Evolutionary conservation across 495 filamentous ascomycete genomes (phyloP), one percentile per base, ranked within the genome.

Genomic region (Bombardia bombarda): DNA sequence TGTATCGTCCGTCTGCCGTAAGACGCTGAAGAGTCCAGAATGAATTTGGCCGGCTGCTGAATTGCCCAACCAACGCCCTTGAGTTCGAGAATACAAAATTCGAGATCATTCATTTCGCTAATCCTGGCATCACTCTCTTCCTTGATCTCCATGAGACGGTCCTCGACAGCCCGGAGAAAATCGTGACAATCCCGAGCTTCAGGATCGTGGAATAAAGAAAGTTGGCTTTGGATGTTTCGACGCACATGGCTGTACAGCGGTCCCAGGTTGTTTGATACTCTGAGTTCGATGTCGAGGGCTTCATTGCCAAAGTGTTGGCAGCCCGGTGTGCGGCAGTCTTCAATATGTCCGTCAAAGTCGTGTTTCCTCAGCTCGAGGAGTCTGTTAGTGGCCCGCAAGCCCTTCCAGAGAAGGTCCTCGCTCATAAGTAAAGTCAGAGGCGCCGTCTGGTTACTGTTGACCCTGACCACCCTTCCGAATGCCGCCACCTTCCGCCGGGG

Each of bases 211-310:
- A 69, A 71, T 16, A 71, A 47, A 9, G 53, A 49, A 23, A 66
- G 58, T n/a, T 39, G 63, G 57, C 60, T 63, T 32, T 44, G 55
- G 32, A 69, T 57, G n/a, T 46, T 56, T 23, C 62, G 55, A 19
- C 58, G 51, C 18, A 69, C 32, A 19, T 60, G 52, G 28, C 46
- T 49, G 39, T 64, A 65, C 7, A 48, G 24, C 3, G 67, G 64
- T 0, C 68, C 68, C 7, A 70, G 50, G 35, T 67, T 66, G 43
- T 73, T 73, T n/a, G 44, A 23, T 6, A 71, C 44, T 13, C 57
- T 56, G 32, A 73, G 36, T 21, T 55, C 49, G 20, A 73, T 51
- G 36, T 65, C 50, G 7, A 73, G 46, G 0, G 61, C 59, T 22
- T 65, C 58, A 19, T 49, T 56, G 20, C 63, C 56, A 8, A 56